These are phyloP conservation scores for Claviceps monticola DNA, from an alignment of 2,329 filamentous ascomycete genomes.

Conservation along the genomic window DNA sequence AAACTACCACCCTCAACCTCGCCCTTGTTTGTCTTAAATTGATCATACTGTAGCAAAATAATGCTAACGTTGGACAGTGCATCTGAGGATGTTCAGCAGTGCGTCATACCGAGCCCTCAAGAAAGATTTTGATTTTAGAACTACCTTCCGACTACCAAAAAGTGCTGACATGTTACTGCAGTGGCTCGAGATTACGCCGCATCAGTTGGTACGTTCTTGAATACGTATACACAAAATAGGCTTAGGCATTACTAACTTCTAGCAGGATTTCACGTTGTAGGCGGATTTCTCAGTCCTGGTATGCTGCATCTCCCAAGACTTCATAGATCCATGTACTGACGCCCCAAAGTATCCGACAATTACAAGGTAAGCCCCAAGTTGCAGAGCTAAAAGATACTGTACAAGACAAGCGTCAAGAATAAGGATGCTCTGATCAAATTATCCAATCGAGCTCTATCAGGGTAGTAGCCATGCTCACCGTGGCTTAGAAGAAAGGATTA, in stretches of 20 bases:
- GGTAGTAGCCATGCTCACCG: neutral
- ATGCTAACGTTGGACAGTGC: neutral
- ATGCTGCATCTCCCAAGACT: neutral
- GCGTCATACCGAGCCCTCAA: neutral
- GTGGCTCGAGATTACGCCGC: neutral
- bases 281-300: neutral
- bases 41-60: neutral
- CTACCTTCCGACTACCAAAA: neutral
- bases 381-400: neutral
- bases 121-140: too few species aligned
- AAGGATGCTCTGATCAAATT: neutral
- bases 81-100: neutral
- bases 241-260: neutral
- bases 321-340: neutral
- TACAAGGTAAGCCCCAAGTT: neutral
- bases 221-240: neutral
- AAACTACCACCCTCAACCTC: neutral
- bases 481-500: conserved; percentile 20
- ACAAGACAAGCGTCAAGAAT: neutral
- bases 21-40: neutral
- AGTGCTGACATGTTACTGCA: neutral
- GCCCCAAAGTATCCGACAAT: neutral
- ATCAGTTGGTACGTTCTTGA: neutral
- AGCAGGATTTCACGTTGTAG: neutral
- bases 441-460: neutral